Percentiles rank a stretch among this genome's conserved stretches.
Conservation (phyloP, 2,329 filamentous ascomycete species). For the Pestalotiopsis sp. region DNA sequence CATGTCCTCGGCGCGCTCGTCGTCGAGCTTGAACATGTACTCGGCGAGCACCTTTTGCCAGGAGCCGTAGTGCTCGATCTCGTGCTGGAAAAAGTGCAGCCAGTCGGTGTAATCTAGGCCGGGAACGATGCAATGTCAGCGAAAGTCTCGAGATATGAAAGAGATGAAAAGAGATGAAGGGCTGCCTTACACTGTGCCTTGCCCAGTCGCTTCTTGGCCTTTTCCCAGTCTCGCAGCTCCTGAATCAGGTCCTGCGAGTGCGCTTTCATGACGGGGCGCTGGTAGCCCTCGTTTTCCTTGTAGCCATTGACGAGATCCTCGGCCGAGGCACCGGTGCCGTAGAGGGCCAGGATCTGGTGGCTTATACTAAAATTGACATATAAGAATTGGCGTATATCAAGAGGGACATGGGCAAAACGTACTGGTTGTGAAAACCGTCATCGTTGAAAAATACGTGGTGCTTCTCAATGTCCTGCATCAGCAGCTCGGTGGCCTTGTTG, state of each 20-base stretch:
- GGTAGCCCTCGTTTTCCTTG: slow-evolving; percentile 66
- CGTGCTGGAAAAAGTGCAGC: slow-evolving; percentile 72
- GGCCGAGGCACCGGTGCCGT: slow-evolving; percentile 69
- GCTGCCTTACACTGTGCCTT: slow-evolving; percentile 39
- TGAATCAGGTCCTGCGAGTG: slow-evolving; percentile 50
- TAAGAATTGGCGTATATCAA: too few relatives aligned
- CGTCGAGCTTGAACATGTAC: slow-evolving; percentile 69
- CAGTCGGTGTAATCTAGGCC: slow-evolving; percentile 67
- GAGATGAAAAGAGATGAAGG: neutral
- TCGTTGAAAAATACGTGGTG: slow-evolving; percentile 84
- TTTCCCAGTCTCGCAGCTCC: slow-evolving; percentile 57
- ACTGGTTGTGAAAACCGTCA: slow-evolving; percentile 81
- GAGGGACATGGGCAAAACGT: slow-evolving; percentile 22
- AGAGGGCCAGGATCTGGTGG: slow-evolving; percentile 77
- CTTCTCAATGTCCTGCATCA: slow-evolving; percentile 74
- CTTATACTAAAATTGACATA: too few relatives aligned
- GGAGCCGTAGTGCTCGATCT: slow-evolving; percentile 64
- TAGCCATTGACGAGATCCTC: slow-evolving; percentile 65
- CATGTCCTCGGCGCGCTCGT: slow-evolving; percentile 65
- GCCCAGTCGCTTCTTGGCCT: slow-evolving; percentile 63
- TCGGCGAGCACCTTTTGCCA: slow-evolving; percentile 65
- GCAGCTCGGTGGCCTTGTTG: slow-evolving; percentile 61
- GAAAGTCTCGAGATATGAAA: neutral
- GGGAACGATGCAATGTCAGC: too few relatives aligned
- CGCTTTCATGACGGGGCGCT: slow-evolving; percentile 52